Evolutionary conservation across 2,329 filamentous ascomycete species (phyloP).

Genomic region (Boeremia exigua): DNA sequence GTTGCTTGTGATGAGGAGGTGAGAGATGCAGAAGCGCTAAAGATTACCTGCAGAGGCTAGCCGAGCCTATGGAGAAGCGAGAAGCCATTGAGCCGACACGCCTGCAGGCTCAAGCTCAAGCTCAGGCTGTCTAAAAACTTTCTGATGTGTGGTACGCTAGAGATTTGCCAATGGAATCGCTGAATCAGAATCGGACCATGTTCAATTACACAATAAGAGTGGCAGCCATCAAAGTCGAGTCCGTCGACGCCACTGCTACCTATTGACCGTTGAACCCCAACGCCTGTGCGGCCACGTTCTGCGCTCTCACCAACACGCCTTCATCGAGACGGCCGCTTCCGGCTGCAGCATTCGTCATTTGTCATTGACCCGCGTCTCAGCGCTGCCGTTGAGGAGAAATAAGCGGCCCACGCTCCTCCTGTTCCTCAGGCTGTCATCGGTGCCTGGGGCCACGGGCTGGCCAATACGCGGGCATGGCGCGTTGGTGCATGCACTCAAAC

Average conservation of each 20-base stretch:
- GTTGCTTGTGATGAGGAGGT: constrained; percentile 2
- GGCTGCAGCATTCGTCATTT: background rate
- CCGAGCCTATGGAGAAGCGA: constrained; percentile 10
- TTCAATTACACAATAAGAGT: background rate
- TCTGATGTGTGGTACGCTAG: constrained; percentile 9
- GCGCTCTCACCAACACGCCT: background rate
- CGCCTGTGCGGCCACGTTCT: constrained; percentile 15
- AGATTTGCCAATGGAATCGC: background rate
- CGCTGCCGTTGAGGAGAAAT: constrained; percentile 1
- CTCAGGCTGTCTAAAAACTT: constrained; percentile 1
- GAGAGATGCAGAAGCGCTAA: constrained; percentile 14
- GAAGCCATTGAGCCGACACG: background rate
- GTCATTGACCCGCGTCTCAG: background rate
- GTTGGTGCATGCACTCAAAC: constrained; percentile 15
- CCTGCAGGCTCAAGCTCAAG: background rate
- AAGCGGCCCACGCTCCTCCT: background rate
- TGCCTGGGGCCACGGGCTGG: background rate
- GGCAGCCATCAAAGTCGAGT: constrained; percentile 1
- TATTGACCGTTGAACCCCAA: constrained; percentile 9
- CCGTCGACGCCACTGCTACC: constrained; percentile 1
- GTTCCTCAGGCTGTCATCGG: constrained; percentile 3
- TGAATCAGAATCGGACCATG: constrained; percentile 12
- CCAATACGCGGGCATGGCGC: constrained; percentile 1
- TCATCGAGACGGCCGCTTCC: background rate
- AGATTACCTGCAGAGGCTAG: constrained; percentile 15